Base-by-base conservation (phyloP, 2,329 filamentous ascomycete species). In the Trichoderma brevicompactum region DNA sequence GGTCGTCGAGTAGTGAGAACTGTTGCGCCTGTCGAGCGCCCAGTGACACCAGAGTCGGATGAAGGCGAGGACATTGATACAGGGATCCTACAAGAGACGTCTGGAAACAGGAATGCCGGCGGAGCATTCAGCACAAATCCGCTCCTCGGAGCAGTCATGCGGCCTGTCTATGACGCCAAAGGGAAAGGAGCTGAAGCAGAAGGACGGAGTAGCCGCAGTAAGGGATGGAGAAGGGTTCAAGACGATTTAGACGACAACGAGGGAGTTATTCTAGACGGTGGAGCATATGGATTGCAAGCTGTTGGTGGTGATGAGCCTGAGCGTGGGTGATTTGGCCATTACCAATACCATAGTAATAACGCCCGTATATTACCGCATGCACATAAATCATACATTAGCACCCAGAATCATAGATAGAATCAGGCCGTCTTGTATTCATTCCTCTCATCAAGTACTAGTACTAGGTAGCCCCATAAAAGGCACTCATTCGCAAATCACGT, bases 1-100 rank as follows among this genome's bases (percentile, higher is more conserved):
- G 89, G 89, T 0, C 89, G 90, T 17, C 93, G 89, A 71, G 87
- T 96, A 2, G 88, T 95, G 5, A 87, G 85, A 66, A 86, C 86
- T 70, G 92, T 92, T 85, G 86, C 85, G 15, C 84, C 88, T 5
- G 76, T 85, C 19, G 88, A 90, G 68, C 80, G 84, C 53, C 86
- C 85, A 4, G 79, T 78, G 3, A 85, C 82, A 7, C 87, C 87
- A 0, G 80, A 81, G 7, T 79, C 80, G 5, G 78, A 80, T 0
- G 77, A 78, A 0, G 74, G 77, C 12, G 70, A 73, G 1, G 71
- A 71, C 0, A 64, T 79, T 67, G 73, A 38, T 9, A 10, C 41
- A 69, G 74, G 71, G 6, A 70, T 75, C 67, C 61, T 78, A 61
- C 74, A 69, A 55, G 78, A 78, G 70, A 77, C 74, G 5, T 74